These are phyloP conservation scores for Cornus kousa DNA, from an alignment of 148 eudicot species.

Conservation along the genomic window DNA sequence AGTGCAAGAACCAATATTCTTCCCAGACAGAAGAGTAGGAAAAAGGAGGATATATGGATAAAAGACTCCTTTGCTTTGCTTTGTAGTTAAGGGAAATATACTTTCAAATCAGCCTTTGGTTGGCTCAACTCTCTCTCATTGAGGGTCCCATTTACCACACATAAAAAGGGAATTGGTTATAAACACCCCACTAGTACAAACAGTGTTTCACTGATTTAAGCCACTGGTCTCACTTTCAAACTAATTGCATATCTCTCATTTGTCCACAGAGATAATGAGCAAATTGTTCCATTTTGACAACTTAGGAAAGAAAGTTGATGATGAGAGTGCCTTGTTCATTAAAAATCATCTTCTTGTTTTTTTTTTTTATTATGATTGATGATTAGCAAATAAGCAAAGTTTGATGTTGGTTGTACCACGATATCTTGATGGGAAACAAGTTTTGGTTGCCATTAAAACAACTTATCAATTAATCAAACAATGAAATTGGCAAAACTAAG, in stretches of 20 bases:
- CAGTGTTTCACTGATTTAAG: background rate
- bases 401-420: background rate
- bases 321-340: background rate
- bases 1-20: too few relatives aligned
- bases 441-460: background rate
- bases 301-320: background rate
- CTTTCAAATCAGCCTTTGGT: background rate
- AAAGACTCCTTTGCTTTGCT: conserved; percentile 12
- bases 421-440: background rate
- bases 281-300: background rate
- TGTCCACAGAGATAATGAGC: background rate
- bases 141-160: conserved; percentile 14
- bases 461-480: background rate
- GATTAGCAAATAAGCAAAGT: background rate
- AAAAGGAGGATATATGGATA: background rate
- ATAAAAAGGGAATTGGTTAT: background rate
- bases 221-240: background rate
- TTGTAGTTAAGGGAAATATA: background rate
- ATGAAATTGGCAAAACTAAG: too few relatives aligned
- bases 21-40: background rate
- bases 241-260: background rate
- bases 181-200: background rate
- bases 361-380: background rate
- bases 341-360: too few relatives aligned
- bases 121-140: background rate